Evolutionary conservation across 1,284 basidiomycete species (phyloP).

Genomic region (Flammula alnicola): DNA sequence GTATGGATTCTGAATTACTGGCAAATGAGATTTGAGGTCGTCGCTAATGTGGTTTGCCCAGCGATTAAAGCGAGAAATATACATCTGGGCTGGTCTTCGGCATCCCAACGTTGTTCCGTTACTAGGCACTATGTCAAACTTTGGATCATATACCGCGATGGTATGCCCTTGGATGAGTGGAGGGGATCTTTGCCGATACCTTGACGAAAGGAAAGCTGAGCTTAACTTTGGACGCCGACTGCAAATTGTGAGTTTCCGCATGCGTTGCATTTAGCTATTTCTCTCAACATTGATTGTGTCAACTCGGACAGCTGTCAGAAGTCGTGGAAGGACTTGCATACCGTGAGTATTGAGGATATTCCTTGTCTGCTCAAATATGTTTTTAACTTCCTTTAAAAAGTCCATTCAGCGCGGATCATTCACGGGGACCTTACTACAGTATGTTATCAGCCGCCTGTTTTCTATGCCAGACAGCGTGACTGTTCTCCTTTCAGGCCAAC

Average conservation of each 20-base stretch:
- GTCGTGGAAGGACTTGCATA: slow-evolving; percentile 4
- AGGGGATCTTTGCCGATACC: slow-evolving; percentile 27
- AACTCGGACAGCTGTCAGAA: not conserved
- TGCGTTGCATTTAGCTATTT: too few relatives aligned
- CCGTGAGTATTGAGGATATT: not conserved
- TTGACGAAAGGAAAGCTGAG: slow-evolving; percentile 12
- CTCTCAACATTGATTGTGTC: not conserved
- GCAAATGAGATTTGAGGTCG: too few relatives aligned
- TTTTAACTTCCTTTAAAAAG: slow-evolving; percentile 9
- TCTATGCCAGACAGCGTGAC: too few relatives aligned
- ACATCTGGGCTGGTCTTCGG: slow-evolving; percentile 28
- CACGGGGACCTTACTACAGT: slow-evolving; percentile 32
- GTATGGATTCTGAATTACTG: not conserved
- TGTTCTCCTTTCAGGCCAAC: too few relatives aligned
- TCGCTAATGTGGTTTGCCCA: too few relatives aligned
- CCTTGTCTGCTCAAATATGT: too few relatives aligned
- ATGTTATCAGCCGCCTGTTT: slow-evolving; percentile 2
- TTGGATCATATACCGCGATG: slow-evolving; percentile 29
- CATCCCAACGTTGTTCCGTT: slow-evolving; percentile 30
- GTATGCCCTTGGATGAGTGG: slow-evolving; percentile 35
- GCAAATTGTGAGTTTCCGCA: slow-evolving; percentile 28
- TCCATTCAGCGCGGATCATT: slow-evolving; percentile 25
- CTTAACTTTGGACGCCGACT: slow-evolving; percentile 21
- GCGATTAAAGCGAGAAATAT: slow-evolving; percentile 22
- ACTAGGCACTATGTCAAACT: slow-evolving; percentile 26